Conservation (phyloP, 2,329 filamentous ascomycete genomes). For the Aspergillus pseudoviridinutans region DNA sequence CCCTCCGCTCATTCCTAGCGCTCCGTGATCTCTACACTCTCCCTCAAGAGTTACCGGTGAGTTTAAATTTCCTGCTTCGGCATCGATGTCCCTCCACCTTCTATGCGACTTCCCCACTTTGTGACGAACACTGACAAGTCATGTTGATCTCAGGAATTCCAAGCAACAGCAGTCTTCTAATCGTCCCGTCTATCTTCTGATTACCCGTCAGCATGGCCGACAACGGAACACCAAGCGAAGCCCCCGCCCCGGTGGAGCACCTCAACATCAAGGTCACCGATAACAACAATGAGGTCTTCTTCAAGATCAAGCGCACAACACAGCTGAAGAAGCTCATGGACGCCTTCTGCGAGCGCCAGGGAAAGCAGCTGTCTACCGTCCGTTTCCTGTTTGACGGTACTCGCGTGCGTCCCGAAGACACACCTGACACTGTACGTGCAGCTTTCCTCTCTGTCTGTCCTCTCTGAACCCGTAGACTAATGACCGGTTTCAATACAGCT, state of each 20-base stretch:
- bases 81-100: neutral
- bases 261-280: slow-evolving; percentile 99
- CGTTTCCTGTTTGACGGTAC: slow-evolving; percentile 96
- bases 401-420: slow-evolving; percentile 83
- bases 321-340: slow-evolving; percentile 97
- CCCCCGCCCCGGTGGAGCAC: slow-evolving; percentile 63
- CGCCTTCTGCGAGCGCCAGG: slow-evolving; percentile 94
- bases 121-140: neutral
- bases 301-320: slow-evolving; percentile 98
- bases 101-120: neutral
- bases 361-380: slow-evolving; percentile 78
- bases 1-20: neutral
- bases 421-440: slow-evolving; percentile 80
- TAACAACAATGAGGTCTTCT: slow-evolving; percentile 99
- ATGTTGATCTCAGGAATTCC: neutral
- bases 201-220: slow-evolving; percentile 35
- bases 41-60: neutral
- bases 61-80: neutral
- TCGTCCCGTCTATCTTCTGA: neutral
- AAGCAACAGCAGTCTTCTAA: neutral
- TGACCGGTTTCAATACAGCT: slow-evolving; percentile 54
- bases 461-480: neutral
- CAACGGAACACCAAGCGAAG: slow-evolving; percentile 13
- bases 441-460: slow-evolving; percentile 1
- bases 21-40: neutral